phyloP scores from a whole-genome alignment of 371 early-diverging fungal species.

The Batrachochytrium dendrobatidis region DNA sequence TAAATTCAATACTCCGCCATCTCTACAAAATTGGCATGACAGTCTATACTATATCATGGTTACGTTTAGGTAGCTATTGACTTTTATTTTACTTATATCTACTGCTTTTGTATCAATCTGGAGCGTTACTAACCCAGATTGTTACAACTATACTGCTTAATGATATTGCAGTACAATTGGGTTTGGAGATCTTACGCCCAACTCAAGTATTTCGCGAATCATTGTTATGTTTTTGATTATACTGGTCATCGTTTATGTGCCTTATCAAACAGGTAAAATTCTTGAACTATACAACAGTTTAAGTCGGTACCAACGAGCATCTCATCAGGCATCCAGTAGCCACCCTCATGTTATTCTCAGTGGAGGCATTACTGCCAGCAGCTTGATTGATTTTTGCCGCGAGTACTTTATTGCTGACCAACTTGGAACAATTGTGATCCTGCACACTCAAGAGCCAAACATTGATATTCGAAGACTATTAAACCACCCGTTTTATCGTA shows the following conservation, averaged over 20 bases:
- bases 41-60: slow-evolving; percentile 46
- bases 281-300: slow-evolving; percentile 38
- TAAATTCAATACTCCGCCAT: slow-evolving; percentile 9
- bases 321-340: slow-evolving; percentile 13
- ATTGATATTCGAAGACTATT: slow-evolving; percentile 28
- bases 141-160: background rate
- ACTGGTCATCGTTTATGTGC: slow-evolving; percentile 39
- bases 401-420: slow-evolving; percentile 38
- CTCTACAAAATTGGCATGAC: slow-evolving; percentile 39
- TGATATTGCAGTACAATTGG: slow-evolving; percentile 34
- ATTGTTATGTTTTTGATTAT: slow-evolving; percentile 43
- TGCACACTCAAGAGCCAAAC: slow-evolving; percentile 23
- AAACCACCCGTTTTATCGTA: slow-evolving; percentile 37
- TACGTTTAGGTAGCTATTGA: background rate
- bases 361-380: slow-evolving; percentile 28
- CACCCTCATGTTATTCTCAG: slow-evolving; percentile 34
- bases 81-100: background rate
- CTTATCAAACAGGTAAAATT: slow-evolving; percentile 35
- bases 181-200: slow-evolving; percentile 43
- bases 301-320: slow-evolving; percentile 33
- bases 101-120: background rate
- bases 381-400: slow-evolving; percentile 38
- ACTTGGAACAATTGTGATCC: slow-evolving; percentile 29
- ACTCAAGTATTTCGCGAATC: slow-evolving; percentile 29
- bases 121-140: background rate